phyloP scores from a whole-genome alignment of 768 basidiomycete genomes.

The Coprinellus micaceus region DNA sequence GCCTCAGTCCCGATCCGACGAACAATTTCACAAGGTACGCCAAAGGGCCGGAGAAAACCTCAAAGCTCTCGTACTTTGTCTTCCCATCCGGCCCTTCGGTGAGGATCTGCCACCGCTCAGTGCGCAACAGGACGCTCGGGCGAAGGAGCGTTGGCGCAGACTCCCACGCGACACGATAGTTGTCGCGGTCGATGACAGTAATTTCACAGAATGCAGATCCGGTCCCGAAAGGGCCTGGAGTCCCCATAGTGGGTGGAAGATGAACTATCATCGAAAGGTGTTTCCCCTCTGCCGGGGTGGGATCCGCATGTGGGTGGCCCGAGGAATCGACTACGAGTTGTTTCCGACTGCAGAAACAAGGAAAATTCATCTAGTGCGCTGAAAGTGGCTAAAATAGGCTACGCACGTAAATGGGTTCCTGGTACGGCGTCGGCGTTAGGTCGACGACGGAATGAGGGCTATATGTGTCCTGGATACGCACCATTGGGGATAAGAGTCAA shows the following conservation, averaged over 20 bases:
- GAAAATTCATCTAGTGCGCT: slow-evolving; percentile 4
- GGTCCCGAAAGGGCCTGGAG: slow-evolving; percentile 34
- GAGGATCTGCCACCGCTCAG: slow-evolving; percentile 65
- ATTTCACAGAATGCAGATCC: slow-evolving; percentile 43
- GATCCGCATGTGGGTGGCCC: slow-evolving; percentile 40
- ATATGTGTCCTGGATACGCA: slow-evolving; percentile 15
- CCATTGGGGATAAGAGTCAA: slow-evolving; percentile 62
- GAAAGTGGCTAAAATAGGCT: background rate
- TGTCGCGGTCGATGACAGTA: slow-evolving; percentile 47
- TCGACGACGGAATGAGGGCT: background rate
- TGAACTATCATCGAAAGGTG: slow-evolving; percentile 49
- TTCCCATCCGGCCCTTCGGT: slow-evolving; percentile 38
- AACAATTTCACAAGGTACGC: slow-evolving; percentile 52
- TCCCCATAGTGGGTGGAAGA: slow-evolving; percentile 56
- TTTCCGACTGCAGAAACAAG: slow-evolving; percentile 44
- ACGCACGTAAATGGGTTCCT: slow-evolving; percentile 71
- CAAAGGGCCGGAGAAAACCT: slow-evolving; percentile 43
- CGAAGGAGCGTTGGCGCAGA: slow-evolving; percentile 22
- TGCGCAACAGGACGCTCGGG: slow-evolving; percentile 45
- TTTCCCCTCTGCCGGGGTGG: slow-evolving; percentile 46
- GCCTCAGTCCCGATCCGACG: slow-evolving; percentile 37
- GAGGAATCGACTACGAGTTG: slow-evolving; percentile 34
- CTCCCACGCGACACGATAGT: slow-evolving; percentile 57
- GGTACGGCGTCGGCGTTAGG: background rate
- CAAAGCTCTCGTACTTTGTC: slow-evolving; percentile 62